Percentiles rank a stretch among this genome's conserved stretches.
Conservation (phyloP, 106 monocot species). For the Alisma plantagoaquatica region DNA sequence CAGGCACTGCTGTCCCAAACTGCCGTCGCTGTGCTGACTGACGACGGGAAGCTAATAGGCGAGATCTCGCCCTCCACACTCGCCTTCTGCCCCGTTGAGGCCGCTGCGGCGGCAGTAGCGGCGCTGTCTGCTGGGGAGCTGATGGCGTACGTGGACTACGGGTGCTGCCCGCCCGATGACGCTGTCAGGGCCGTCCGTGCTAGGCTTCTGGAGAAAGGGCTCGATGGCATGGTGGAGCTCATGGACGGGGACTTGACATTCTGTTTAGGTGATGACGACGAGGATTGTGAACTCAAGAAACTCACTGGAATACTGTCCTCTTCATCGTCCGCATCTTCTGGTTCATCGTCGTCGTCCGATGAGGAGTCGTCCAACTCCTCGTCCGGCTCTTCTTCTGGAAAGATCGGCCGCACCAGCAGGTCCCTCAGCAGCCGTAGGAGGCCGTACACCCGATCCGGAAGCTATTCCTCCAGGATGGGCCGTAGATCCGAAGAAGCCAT, state of each 20-base stretch:
- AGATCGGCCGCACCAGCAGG: no score
- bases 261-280: no score
- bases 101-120: slow-evolving; percentile 39
- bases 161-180: slow-evolving; percentile 22
- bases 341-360: slow-evolving; percentile 7
- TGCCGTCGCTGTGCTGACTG: slow-evolving; percentile 48
- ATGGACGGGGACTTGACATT: slow-evolving; percentile 25
- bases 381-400: background rate
- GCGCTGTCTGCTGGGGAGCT: slow-evolving; percentile 48
- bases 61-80: slow-evolving; percentile 56
- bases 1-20: slow-evolving; percentile 33
- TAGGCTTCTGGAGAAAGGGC: slow-evolving; percentile 25
- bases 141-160: no score
- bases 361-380: no score
- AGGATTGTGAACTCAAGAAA: no score
- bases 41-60: slow-evolving; percentile 42
- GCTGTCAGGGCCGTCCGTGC: slow-evolving; percentile 19
- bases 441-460: slow-evolving; percentile 11
- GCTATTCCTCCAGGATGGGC: slow-evolving; percentile 32
- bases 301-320: no score
- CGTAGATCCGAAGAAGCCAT: no score
- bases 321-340: slow-evolving; percentile 23
- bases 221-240: slow-evolving; percentile 45
- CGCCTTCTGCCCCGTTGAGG: slow-evolving; percentile 42
- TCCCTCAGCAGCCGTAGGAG: slow-evolving; percentile 32